phyloP scores from a whole-genome alignment of 805 yeast genomes.

The Metschnikowia noctiluminum region DNA sequence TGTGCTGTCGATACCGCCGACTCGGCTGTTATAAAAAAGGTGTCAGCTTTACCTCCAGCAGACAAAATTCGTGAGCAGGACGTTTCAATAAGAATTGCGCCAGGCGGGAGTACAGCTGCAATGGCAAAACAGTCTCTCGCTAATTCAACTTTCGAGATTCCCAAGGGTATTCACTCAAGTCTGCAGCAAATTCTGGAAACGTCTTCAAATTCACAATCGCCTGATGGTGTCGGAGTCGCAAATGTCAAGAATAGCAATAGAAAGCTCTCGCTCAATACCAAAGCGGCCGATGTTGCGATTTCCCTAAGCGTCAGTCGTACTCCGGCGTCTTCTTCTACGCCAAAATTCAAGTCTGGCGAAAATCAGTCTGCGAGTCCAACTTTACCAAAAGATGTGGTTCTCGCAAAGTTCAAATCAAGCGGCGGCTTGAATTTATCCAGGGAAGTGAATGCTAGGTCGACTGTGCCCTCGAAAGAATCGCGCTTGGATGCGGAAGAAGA shows the following conservation, averaged over 20 bases:
- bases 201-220: too few species aligned
- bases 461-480: constrained; percentile 1
- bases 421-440: constrained; percentile 12
- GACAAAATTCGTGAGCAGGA: too few species aligned
- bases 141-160: too few species aligned
- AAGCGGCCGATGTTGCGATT: background rate
- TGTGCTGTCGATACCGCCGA: too few species aligned
- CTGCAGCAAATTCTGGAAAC: too few species aligned
- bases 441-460: constrained; percentile 12
- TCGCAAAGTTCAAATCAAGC: constrained; percentile 9
- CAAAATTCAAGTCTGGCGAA: background rate
- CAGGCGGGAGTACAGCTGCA: too few species aligned
- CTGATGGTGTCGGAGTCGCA: too few species aligned
- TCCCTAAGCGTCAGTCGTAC: background rate
- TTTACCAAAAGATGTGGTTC: constrained; percentile 11
- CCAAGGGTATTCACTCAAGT: too few species aligned
- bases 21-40: too few species aligned
- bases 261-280: background rate
- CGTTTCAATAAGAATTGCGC: too few species aligned
- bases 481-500: constrained; percentile 1
- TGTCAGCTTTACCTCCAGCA: too few species aligned
- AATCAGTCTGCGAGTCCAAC: background rate
- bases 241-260: background rate
- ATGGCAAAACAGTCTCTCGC: too few species aligned
- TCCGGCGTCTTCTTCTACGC: background rate